phyloP scores from a whole-genome alignment of 2,329 filamentous ascomycete species.

The Cladosporium cucumerinum region DNA sequence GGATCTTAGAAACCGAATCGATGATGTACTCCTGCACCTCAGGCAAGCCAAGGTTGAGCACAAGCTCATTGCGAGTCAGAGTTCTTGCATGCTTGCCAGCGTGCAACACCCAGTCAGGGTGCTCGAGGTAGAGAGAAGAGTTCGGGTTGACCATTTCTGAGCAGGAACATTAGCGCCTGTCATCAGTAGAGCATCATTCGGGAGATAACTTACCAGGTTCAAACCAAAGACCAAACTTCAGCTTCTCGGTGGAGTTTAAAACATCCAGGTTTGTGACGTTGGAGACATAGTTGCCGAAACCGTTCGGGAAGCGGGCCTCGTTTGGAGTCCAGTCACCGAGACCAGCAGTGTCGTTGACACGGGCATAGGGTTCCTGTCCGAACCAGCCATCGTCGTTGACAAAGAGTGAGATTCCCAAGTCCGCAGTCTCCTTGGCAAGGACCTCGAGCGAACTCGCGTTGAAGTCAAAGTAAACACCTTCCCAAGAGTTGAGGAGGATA shows the following conservation, averaged over 20 bases:
- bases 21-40: conserved; percentile 65
- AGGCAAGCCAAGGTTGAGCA: conserved; percentile 58
- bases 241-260: conserved; percentile 45
- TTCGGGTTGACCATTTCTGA: conserved; percentile 63
- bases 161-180: background rate
- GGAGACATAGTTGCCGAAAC: conserved; percentile 51
- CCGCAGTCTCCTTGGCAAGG: conserved; percentile 55
- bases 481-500: conserved; percentile 63
- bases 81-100: conserved; percentile 56
- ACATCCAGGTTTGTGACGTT: conserved; percentile 48
- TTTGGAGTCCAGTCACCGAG: conserved; percentile 64
- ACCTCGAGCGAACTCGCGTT: conserved; percentile 55
- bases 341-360: conserved; percentile 55
- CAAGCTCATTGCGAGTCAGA: conserved; percentile 56
- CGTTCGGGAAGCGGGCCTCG: conserved; percentile 56
- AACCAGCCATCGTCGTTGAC: conserved; percentile 69
- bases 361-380: conserved; percentile 56
- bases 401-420: conserved; percentile 60
- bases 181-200: background rate
- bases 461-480: conserved; percentile 58
- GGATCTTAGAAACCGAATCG: conserved; percentile 51
- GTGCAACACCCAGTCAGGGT: conserved; percentile 63
- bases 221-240: conserved; percentile 64
- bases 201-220: conserved; percentile 44
- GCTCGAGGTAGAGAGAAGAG: conserved; percentile 57